phyloP scores from a whole-genome alignment of 2,329 filamentous ascomycete species.

The Cladosporium sp. region DNA sequence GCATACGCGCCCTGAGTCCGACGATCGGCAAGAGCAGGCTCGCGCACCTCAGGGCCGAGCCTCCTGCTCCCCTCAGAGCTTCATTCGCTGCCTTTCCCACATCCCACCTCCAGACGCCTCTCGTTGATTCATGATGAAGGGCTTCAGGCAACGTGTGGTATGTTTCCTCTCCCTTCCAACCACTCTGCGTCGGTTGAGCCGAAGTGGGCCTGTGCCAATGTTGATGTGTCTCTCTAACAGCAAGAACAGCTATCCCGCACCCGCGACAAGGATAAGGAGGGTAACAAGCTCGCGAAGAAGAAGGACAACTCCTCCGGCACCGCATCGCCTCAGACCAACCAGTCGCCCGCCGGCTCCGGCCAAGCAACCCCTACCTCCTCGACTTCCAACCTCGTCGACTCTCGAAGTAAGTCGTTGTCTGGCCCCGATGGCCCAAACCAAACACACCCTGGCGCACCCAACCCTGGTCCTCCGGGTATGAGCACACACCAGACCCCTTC shows the following conservation, averaged over 20 bases:
- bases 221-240: conserved; percentile 39
- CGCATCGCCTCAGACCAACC: conserved; percentile 63
- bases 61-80: conserved; percentile 20
- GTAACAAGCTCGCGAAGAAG: conserved; percentile 67
- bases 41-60: conserved; percentile 21
- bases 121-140: conserved; percentile 64
- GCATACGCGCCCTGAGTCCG: conserved; percentile 5
- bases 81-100: conserved; percentile 26
- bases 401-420: conserved; percentile 76
- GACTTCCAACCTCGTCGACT: conserved; percentile 78
- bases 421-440: conserved; percentile 26
- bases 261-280: conserved; percentile 55
- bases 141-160: conserved; percentile 96
- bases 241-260: conserved; percentile 84
- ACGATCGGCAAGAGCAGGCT: conserved; percentile 13
- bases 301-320: conserved; percentile 61
- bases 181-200: background rate
- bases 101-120: conserved; percentile 15
- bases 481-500: conserved; percentile 9
- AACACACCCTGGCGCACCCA: conserved; percentile 44
- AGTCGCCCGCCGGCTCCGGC: conserved; percentile 57
- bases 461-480: conserved; percentile 21
- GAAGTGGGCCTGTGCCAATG: conserved; percentile 16
- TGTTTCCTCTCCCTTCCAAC: conserved; percentile 38
- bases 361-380: conserved; percentile 81